Base-by-base conservation (phyloP, 495 filamentous ascomycete genomes). In the Neurospora sp. region DNA sequence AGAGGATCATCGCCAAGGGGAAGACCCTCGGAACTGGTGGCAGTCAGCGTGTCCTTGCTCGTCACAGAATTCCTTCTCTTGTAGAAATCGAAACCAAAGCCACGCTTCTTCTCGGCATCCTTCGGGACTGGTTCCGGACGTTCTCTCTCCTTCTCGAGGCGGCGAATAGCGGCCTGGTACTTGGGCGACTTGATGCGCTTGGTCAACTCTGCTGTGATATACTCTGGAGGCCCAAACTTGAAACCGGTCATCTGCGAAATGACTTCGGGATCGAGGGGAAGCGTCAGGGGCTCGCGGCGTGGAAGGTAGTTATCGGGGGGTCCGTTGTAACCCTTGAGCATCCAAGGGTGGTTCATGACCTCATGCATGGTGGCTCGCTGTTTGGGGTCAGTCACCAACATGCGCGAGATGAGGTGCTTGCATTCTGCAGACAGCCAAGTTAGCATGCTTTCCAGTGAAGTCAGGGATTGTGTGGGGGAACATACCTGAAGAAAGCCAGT, bases 321-420 rank as follows among this genome's bases (percentile, higher is more conserved):
- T 5, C 85, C 86, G 74, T 85, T 89, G 80, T 94, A 98, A 22
- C 94, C 94, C 82, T 99, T 99, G 68, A 91, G 91, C 86, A 98
- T 94, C 96, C 96, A 99, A 4, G 96, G 93, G 79, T 99, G 96
- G 75, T 88, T 93, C 89, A 98, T 93, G 75, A 99, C 97, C 81
- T 99, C 96, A 69, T 87, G 83, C 77, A 99, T 88, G 70, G 88
- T 94, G 31, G 95, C 93, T 72, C 96, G 88, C 77, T 97, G 89
- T 79, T 85, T 90, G 31, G 96, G 96, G 76, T 98, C 94, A 9
- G 96, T 98, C 16, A 97, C 95, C 70, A 99, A 87, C 96, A 99
- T 99, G 71, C 94, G 87, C 4, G 93, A 94, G 40, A 99, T 93
- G 71, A 99, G 89, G 81, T 94, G 89, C 70, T 94, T 93, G 80